phyloP scores from a whole-genome alignment of 768 basidiomycete species.

The Lactarius trivialis region DNA sequence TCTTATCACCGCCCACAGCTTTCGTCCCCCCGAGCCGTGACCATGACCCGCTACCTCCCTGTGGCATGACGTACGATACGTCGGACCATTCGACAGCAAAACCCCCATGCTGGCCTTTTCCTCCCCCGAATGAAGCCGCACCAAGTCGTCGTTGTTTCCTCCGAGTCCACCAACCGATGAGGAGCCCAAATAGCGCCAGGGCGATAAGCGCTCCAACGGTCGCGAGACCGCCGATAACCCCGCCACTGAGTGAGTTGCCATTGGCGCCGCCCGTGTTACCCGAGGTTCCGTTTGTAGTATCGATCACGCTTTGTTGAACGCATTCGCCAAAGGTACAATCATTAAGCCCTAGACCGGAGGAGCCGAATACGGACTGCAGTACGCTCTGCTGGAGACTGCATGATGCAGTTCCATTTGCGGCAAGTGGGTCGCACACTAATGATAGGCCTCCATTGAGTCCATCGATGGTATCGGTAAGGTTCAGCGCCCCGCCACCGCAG shows the following conservation, averaged over 20 bases:
- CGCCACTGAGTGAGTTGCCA: constrained; percentile 53
- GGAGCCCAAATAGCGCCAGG: constrained; percentile 50
- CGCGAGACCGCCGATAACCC: constrained; percentile 87
- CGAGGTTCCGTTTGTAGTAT: constrained; percentile 36
- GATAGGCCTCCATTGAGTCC: constrained; percentile 54
- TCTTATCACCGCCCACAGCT: constrained; percentile 41
- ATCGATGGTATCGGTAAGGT: constrained; percentile 62
- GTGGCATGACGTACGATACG: constrained; percentile 58
- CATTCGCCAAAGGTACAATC: constrained; percentile 87
- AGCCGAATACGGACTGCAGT: constrained; percentile 67
- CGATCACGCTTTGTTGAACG: constrained; percentile 72
- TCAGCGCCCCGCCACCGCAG: constrained; percentile 50
- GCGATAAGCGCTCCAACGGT: constrained; percentile 67
- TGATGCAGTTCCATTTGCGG: constrained; percentile 40
- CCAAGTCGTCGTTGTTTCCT: constrained; percentile 49
- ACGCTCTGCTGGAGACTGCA: constrained; percentile 75
- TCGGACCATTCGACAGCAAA: constrained; percentile 62
- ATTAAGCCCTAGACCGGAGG: constrained; percentile 60
- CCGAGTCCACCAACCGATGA: constrained; percentile 57
- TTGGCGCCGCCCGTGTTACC: constrained; percentile 18
- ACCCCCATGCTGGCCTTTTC: constrained; percentile 36
- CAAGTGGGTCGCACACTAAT: constrained; percentile 55
- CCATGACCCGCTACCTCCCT: constrained; percentile 1
- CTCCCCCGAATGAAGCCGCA: constrained; percentile 25
- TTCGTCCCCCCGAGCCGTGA: constrained; percentile 14